Conservation (phyloP, 768 basidiomycete genomes). For the Lyophyllum decastes region DNA sequence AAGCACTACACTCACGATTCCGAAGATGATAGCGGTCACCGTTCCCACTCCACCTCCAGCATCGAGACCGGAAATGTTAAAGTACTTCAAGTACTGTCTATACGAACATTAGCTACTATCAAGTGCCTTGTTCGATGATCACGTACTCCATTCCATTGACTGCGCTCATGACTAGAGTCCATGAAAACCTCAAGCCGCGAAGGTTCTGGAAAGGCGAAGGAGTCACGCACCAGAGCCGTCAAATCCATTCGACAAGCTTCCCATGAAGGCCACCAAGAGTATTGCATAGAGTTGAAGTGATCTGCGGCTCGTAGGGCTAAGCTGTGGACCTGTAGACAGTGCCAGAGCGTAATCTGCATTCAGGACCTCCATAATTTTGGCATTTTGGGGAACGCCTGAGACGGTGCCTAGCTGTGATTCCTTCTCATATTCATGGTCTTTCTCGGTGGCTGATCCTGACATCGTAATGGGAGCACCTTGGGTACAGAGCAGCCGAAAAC, state of each 20-base stretch:
- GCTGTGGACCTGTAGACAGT: conserved; percentile 42
- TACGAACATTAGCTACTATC: not conserved
- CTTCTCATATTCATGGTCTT: conserved; percentile 13
- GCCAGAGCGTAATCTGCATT: conserved; percentile 48
- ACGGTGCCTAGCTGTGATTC: not conserved
- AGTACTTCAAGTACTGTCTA: conserved; percentile 43
- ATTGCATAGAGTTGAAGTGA: conserved; percentile 45
- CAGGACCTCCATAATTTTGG: conserved; percentile 25
- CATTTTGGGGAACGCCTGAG: conserved; percentile 11
- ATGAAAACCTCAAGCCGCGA: not conserved
- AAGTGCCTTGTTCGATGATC: not conserved
- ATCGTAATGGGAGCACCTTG: conserved; percentile 3
- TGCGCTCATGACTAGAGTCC: conserved; percentile 42
- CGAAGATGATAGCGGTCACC: conserved; percentile 44
- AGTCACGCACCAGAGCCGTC: conserved; percentile 41
- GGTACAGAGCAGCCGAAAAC: not conserved
- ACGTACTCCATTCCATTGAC: conserved; percentile 49
- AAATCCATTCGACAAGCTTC: conserved; percentile 47
- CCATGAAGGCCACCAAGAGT: conserved; percentile 45
- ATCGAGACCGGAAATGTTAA: conserved; percentile 37
- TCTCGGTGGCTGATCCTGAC: conserved; percentile 18
- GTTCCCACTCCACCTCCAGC: conserved; percentile 46
- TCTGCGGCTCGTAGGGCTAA: conserved; percentile 35
- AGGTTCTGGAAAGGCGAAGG: not conserved
- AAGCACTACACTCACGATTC: conserved; percentile 32